Conservation (phyloP, 768 basidiomycete genomes). For the Strobilomyces dryophilus region DNA sequence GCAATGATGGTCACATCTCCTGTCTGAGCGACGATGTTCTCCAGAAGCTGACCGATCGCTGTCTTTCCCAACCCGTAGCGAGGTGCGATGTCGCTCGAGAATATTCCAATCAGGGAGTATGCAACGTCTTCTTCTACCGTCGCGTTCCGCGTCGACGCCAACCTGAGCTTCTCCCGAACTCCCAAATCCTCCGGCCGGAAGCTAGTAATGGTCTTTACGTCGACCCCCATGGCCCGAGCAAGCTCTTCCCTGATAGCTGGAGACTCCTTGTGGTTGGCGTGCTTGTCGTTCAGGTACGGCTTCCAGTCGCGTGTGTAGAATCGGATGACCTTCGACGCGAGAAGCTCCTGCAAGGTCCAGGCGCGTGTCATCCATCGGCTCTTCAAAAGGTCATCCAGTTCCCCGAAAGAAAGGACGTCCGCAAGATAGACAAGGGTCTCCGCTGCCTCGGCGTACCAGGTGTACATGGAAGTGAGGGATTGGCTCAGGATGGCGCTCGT, state of each 20-base stretch:
- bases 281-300: neutral
- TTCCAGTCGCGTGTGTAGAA: no score
- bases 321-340: no score
- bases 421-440: neutral
- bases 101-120: no score
- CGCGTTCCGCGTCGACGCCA: no score
- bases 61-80: neutral
- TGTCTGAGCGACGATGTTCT: neutral
- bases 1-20: neutral
- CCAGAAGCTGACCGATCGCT: neutral
- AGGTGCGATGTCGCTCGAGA: neutral
- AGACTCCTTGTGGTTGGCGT: neutral
- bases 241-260: neutral
- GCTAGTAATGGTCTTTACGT: neutral
- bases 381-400: neutral
- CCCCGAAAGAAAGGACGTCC: neutral
- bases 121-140: no score
- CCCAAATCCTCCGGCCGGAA: neutral
- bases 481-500: neutral
- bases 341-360: no score
- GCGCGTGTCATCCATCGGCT: neutral
- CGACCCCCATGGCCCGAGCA: neutral
- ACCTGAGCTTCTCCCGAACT: neutral
- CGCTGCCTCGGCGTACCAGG: no score
- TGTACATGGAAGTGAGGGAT: no score